Base-by-base conservation (phyloP, 2,329 filamentous ascomycete genomes). In the Capronia coronata region DNA sequence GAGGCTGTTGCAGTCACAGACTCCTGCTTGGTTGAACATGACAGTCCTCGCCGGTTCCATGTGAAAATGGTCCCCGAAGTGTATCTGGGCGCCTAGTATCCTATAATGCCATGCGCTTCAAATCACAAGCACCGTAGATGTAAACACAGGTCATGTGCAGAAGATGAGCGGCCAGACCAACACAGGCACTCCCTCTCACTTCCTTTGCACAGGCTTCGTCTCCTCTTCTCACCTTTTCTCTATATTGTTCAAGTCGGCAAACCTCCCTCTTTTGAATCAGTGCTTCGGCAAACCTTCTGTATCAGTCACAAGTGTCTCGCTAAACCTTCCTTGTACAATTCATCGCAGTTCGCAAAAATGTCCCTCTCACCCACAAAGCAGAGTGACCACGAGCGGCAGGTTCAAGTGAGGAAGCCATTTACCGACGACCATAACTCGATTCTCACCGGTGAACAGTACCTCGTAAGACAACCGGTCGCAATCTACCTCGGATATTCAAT, bases 401-500 rank as follows among this genome's bases (percentile, higher is more conserved):
- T 22, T 18, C 44, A 46, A 30, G 23, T 43, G 22, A 43, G 22
- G 40, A 43, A 40, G 13, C 46, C 83, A 94, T 49, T 75, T 19
- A 13, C 4, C 34, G 16, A 37, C 34, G 3, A 19, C 34, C 25
- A 10, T 10, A 27, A 27, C 25, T 35, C 32, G 13, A 22, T 25
- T 21, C 19, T 25, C 19, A 41, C 22, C 13, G 38, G 38, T 41
- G 19, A 25, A 25, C 8, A 41, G 19, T 19, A 37, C 37, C 22
- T n/a, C n/a, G n/a, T n/a, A 32, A 40, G 29, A 76, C 49, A 74
- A 64, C 90, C 90, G 59, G 79, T 91, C 78, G 3, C n/a, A n/a
- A 95, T 94, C 72, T 95, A 95, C 68, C 87, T 84, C 2, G 94
- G 88, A 0, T 95, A 96, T 67, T 89, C 86, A 10, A 83, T 84